phyloP scores from a whole-genome alignment of 495 filamentous ascomycete species.

The Ramalina peruviana region DNA sequence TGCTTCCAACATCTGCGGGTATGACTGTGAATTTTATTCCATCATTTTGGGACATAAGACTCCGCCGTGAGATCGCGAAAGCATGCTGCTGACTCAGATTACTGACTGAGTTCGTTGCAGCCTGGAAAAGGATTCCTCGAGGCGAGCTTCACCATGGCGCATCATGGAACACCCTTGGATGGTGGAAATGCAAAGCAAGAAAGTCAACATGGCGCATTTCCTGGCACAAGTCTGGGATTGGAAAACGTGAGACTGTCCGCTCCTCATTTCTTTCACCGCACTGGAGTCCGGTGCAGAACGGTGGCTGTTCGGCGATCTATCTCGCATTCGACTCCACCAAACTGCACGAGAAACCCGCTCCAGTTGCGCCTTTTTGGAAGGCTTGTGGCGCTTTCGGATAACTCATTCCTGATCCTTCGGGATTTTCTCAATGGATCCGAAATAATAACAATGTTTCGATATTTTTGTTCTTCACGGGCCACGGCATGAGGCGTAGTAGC shows the following conservation, averaged over 20 bases:
- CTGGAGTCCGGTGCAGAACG: not conserved
- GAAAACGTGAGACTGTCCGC: constrained; percentile 34
- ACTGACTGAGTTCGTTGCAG: constrained; percentile 28
- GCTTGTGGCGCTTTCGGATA: too few species aligned
- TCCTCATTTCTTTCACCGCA: not conserved
- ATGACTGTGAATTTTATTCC: not conserved
- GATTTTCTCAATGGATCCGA: too few species aligned
- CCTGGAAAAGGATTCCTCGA: constrained; percentile 79
- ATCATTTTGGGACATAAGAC: not conserved
- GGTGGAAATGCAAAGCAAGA: constrained; percentile 84
- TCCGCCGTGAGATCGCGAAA: not conserved
- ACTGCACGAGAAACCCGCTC: too few species aligned
- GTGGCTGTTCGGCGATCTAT: too few species aligned
- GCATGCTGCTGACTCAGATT: not conserved
- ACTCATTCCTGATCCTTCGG: too few species aligned
- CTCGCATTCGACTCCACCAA: too few species aligned
- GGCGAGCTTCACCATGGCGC: constrained; percentile 87
- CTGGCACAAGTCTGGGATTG: constrained; percentile 91
- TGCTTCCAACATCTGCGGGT: constrained; percentile 1
- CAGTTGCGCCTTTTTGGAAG: too few species aligned
- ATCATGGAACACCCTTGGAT: constrained; percentile 99
- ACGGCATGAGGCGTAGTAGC: too few species aligned
- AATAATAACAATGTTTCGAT: too few species aligned
- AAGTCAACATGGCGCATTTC: constrained; percentile 93
- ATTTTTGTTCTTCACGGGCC: too few species aligned